Conservation (phyloP, 345 rosid species). For the Streptanthus diversifolius region DNA sequence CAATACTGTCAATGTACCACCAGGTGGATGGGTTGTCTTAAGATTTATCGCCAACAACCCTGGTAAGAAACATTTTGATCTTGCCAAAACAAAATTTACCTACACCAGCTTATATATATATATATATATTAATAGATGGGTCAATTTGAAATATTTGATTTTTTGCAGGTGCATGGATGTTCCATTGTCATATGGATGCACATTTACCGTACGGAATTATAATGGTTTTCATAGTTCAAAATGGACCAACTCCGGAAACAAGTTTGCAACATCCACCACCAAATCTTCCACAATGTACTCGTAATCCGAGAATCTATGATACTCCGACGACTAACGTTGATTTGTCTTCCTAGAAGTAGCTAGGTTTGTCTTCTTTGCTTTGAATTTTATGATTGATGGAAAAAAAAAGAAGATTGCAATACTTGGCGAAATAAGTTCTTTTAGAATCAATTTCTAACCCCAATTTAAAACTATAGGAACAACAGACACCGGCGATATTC, state of each 20-base stretch:
- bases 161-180: constrained; percentile 23
- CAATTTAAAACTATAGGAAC: too few species aligned
- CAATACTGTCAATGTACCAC: constrained; percentile 71
- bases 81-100: neutral
- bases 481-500: too few species aligned
- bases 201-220: constrained; percentile 17
- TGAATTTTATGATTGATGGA: too few species aligned
- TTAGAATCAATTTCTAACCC: too few species aligned
- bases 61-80: constrained; percentile 36
- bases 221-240: constrained; percentile 25
- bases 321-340: neutral
- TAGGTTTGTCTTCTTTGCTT: too few species aligned
- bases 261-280: constrained; percentile 23
- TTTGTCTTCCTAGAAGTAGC: constrained; percentile 8
- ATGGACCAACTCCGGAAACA: constrained; percentile 24
- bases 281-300: constrained; percentile 16
- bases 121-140: neutral
- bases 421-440: too few species aligned
- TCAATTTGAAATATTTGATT: neutral
- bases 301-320: constrained; percentile 1
- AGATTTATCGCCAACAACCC: constrained; percentile 80
- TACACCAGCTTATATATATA: neutral
- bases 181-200: constrained; percentile 34
- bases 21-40: constrained; percentile 70
- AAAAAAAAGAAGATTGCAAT: too few species aligned